Evolutionary conservation across 2,329 filamentous ascomycete species (phyloP), one percentile per base, ranked within the genome.

Genomic region (Macrophomina pseudophaseolina): DNA sequence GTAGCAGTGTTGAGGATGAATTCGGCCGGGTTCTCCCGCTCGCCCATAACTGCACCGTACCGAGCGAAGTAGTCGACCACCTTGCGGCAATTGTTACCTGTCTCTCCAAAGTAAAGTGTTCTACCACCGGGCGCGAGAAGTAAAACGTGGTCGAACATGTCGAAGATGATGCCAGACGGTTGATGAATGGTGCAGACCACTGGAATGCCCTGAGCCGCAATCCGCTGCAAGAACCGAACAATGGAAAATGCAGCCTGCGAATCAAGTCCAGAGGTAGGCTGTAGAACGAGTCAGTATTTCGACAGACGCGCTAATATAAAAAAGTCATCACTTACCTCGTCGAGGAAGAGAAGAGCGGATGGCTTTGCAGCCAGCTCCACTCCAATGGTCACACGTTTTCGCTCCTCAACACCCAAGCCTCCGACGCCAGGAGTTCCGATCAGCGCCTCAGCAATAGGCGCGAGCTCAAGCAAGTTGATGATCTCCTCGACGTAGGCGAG

Each of bases 341-440:
- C 90, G 18, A 92, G 79, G 80, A 92, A 92, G 4, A 92, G 81
- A 1, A 91, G 80, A 0, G 91, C 81, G 46, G 83, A 86, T 0
- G 90, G 90, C 72, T 90, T 87, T 1, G 76, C 84, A 0, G 87
- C 88, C 8, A 92, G 81, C 73, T 92, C 90, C 3, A 92, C 90
- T 67, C 89, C 90, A 65, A 92, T 92, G 0, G 90, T 92, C 2
- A 91, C 80, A 64, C 89, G 83, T 78, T 92, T 92, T 71, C 88
- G 85, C 75, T 91, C 87, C 75, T 91, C 89, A n/a, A 76, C 70
- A 1, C 72, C 73, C 5, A 79, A 79, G 1, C 89, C 89, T 1
- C 89, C 88, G 44, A 84, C 80, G 2, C 88, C 87, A 0, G 84
- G 78, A 0, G 78, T 78, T 28, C 89, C 89, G 5, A 91, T 88